These are phyloP conservation scores for Trichoderma reesei DNA, from an alignment of 495 filamentous ascomycete genomes.

Conservation along the genomic window DNA sequence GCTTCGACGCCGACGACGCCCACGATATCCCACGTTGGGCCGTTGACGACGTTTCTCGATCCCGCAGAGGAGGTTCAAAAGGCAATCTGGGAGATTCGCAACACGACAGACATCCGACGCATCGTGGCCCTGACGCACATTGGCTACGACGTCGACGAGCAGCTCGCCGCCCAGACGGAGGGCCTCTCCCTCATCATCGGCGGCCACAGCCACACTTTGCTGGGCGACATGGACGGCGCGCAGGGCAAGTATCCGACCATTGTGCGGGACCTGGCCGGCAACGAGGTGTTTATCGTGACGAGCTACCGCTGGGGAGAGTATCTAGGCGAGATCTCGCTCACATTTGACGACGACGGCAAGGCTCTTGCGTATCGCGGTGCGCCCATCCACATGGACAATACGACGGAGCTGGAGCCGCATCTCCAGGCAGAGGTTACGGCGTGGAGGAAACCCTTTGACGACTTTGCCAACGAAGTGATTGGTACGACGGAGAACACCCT, in stretches of 20 bases:
- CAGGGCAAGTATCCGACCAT: conserved; percentile 48
- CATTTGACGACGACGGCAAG: conserved; percentile 40
- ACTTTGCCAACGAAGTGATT: conserved; percentile 35
- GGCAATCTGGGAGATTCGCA: conserved; percentile 42
- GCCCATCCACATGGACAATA: conserved; percentile 47
- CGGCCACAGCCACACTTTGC: conserved; percentile 49
- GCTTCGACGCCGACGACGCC: conserved; percentile 46
- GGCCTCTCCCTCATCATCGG: conserved; percentile 49
- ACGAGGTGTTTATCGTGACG: conserved; percentile 53
- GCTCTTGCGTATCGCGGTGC: conserved; percentile 46
- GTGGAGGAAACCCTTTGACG: conserved; percentile 45
- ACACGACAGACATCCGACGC: conserved; percentile 40
- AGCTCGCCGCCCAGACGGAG: conserved; percentile 38
- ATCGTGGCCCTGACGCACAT: conserved; percentile 51
- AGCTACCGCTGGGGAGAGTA: conserved; percentile 53
- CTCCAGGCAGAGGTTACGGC: conserved; percentile 41
- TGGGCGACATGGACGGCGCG: conserved; percentile 40
- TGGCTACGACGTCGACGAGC: conserved; percentile 46
- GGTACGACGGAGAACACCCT: conserved; percentile 37
- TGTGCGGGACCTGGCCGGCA: conserved; percentile 42
- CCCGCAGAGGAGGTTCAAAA: conserved; percentile 39
- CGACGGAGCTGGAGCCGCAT: conserved; percentile 37
- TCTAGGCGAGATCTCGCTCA: conserved; percentile 48
- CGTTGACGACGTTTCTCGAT: conserved; percentile 42
- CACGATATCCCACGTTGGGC: conserved; percentile 39